phyloP scores from a whole-genome alignment of 768 basidiomycete genomes.

The Leucocoprinus birnbaumii region DNA sequence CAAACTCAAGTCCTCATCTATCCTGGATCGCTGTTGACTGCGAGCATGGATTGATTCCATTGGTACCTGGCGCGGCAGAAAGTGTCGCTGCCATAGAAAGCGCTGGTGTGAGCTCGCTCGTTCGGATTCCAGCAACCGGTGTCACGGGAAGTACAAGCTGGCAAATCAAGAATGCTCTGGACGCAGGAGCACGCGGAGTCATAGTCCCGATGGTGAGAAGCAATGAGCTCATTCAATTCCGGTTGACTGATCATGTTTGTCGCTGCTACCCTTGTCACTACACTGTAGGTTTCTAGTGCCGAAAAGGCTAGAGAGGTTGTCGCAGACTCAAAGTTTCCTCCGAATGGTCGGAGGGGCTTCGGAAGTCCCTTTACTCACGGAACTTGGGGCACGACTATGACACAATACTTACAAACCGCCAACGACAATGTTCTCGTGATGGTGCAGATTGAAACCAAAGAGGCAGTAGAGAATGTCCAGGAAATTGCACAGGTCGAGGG shows the following conservation, averaged over 20 bases:
- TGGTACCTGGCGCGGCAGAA: slow-evolving; percentile 56
- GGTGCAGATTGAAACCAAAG: slow-evolving; percentile 66
- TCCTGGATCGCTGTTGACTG: slow-evolving; percentile 69
- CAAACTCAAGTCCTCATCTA: slow-evolving; percentile 49
- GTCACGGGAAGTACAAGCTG: slow-evolving; percentile 51
- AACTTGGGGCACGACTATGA: slow-evolving; percentile 48
- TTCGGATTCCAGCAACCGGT: slow-evolving; percentile 66
- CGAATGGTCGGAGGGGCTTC: slow-evolving; percentile 58
- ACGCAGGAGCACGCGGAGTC: slow-evolving; percentile 63
- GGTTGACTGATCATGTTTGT: background rate
- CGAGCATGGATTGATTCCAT: slow-evolving; percentile 60
- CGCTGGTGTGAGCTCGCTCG: slow-evolving; percentile 51
- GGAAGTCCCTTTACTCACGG: slow-evolving; percentile 63
- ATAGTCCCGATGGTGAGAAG: slow-evolving; percentile 62
- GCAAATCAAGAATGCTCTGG: slow-evolving; percentile 73
- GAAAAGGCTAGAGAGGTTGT: slow-evolving; percentile 57
- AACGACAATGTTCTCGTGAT: slow-evolving; percentile 55
- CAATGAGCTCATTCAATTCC: background rate
- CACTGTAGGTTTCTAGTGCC: slow-evolving; percentile 51
- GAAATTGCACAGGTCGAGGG: slow-evolving; percentile 62
- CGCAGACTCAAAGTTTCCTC: slow-evolving; percentile 59
- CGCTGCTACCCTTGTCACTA: background rate
- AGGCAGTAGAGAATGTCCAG: slow-evolving; percentile 56
- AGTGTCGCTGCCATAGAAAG: slow-evolving; percentile 51
- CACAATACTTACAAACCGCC: slow-evolving; percentile 52